Conservation (phyloP, 495 filamentous ascomycete species). For the Talaromyces proteolyticus region DNA sequence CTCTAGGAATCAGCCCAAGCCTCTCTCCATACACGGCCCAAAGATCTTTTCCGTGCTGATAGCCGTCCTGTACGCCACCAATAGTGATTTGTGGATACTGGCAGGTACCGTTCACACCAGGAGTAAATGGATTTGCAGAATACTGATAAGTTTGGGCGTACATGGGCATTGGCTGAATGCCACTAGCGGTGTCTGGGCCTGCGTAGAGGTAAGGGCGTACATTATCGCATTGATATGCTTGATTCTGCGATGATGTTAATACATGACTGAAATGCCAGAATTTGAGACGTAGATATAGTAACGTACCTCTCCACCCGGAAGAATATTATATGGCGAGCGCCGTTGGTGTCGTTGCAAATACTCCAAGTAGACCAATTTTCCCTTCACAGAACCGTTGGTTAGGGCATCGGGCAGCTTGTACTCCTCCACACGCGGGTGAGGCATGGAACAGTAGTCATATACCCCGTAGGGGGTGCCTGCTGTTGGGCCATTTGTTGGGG, state of each 20-base stretch:
- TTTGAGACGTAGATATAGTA: neutral
- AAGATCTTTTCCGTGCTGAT: constrained; percentile 36
- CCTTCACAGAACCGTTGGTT: constrained; percentile 19
- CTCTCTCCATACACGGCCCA: constrained; percentile 30
- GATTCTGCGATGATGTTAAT: constrained; percentile 18
- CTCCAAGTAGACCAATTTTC: constrained; percentile 30
- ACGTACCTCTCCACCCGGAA: constrained; percentile 33
- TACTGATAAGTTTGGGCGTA: constrained; percentile 37
- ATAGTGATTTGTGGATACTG: constrained; percentile 41
- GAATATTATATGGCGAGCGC: constrained; percentile 35
- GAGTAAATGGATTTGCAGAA: constrained; percentile 28
- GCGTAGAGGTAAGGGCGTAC: constrained; percentile 34
- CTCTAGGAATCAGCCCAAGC: constrained; percentile 23
- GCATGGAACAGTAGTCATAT: constrained; percentile 41
- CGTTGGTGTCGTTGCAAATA: constrained; percentile 39
- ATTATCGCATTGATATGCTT: constrained; percentile 35
- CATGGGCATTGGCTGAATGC: constrained; percentile 23
- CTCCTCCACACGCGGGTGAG: constrained; percentile 31
- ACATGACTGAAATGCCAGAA: neutral
- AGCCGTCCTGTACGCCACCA: constrained; percentile 35
- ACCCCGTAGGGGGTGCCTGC: constrained; percentile 15
- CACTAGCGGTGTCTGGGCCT: constrained; percentile 13
- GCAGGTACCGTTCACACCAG: constrained; percentile 30
- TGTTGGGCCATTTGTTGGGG: constrained; percentile 21
- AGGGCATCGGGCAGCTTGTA: constrained; percentile 26